Conservation (phyloP, 163 green algal genomes). For the Coccomyxa subellipsoidea region DNA sequence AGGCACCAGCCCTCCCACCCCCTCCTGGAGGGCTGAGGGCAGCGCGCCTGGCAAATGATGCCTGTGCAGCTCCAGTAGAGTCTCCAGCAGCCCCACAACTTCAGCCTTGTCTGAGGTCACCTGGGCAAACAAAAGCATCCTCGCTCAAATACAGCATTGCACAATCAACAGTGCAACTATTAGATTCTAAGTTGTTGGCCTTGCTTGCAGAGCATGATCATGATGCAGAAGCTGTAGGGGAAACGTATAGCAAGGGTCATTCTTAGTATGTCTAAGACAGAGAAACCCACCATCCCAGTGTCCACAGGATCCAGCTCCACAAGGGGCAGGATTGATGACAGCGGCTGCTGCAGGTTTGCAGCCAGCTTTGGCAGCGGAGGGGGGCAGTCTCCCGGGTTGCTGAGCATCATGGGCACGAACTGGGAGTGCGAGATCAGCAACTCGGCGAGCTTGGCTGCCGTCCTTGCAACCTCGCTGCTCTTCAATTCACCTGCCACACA, state of each 20-base stretch:
- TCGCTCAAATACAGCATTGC: too few relatives aligned
- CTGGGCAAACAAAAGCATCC: not conserved
- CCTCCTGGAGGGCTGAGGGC: not conserved
- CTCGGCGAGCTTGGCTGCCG: not conserved
- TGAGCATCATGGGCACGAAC: not conserved
- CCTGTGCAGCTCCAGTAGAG: slow-evolving; percentile 32
- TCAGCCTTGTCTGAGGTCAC: slow-evolving; percentile 26
- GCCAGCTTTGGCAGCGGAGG: not conserved
- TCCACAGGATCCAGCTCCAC: slow-evolving; percentile 11
- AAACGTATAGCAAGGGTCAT: too few relatives aligned
- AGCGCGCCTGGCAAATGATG: not conserved
- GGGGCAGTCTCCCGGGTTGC: not conserved
- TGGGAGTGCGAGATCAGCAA: not conserved
- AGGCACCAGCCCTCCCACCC: slow-evolving; percentile 20
- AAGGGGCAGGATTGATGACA: slow-evolving; percentile 27
- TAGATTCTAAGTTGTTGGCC: too few relatives aligned
- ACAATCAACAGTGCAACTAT: too few relatives aligned
- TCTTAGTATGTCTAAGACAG: too few relatives aligned
- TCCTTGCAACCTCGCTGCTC: not conserved
- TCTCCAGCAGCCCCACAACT: slow-evolving; percentile 35
- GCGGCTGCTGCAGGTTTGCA: slow-evolving; percentile 15
- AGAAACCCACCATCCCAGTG: too few relatives aligned
- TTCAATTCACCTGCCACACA: not conserved
- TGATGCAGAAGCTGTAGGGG: not conserved
- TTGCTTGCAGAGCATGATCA: too few relatives aligned